phyloP scores from a whole-genome alignment of 192 early-diverging fungal genomes.

The Umbelopsis vinacea region DNA sequence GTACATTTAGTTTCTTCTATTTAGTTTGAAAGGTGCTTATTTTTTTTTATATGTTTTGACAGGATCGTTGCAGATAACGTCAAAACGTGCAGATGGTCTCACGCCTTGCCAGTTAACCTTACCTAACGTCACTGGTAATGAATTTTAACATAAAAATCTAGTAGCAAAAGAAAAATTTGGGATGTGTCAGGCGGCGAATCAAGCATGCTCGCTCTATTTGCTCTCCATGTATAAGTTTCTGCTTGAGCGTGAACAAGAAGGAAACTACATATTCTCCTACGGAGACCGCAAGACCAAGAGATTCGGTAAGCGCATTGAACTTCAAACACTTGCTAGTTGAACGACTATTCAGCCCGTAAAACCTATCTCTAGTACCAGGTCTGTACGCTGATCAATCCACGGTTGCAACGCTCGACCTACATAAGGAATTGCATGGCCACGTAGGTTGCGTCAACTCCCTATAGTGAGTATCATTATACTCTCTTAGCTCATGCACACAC shows the following conservation, averaged over 20 bases:
- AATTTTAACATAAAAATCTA: constrained; percentile 1
- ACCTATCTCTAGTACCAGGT: neutral
- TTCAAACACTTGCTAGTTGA: neutral
- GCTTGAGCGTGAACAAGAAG: constrained; percentile 28
- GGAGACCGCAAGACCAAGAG: neutral
- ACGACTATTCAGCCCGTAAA: neutral
- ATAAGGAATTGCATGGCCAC: constrained; percentile 47
- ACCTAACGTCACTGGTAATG: neutral
- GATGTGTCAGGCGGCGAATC: neutral
- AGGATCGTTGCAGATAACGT: no score
- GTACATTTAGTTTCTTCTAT: no score
- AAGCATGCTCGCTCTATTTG: neutral
- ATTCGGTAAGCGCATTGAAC: neutral
- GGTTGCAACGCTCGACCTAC: constrained; percentile 40
- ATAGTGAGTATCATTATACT: constrained; percentile 23
- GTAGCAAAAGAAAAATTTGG: neutral
- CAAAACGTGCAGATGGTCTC: no score
- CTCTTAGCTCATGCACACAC: neutral
- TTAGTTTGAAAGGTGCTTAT: no score
- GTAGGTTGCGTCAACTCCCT: constrained; percentile 62
- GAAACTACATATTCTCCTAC: constrained; percentile 21
- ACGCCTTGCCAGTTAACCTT: no score
- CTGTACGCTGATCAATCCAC: constrained; percentile 29
- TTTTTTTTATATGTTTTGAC: no score
- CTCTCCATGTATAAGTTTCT: constrained; percentile 38